Evolutionary conservation across 305 asterid species (phyloP).

Genomic region (Withania somnifera): DNA sequence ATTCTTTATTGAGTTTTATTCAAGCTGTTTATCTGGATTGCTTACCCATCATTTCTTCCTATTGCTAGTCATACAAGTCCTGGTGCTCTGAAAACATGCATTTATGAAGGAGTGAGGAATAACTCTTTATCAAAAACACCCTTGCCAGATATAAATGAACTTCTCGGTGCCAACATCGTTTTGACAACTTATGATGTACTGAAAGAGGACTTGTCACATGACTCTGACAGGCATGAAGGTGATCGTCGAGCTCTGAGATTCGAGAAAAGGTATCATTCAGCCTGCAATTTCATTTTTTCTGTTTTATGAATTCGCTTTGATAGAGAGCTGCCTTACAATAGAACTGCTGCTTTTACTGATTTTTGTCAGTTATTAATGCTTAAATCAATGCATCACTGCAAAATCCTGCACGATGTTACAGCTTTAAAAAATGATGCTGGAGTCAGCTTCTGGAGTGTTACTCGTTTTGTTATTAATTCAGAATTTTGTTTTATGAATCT

Average conservation of each 20-base stretch:
- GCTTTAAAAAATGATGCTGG: background rate
- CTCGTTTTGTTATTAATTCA: background rate
- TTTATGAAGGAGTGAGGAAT: slow-evolving; percentile 71
- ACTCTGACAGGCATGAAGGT: slow-evolving; percentile 89
- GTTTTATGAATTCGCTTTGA: background rate
- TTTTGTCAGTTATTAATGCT: background rate
- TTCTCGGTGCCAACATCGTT: slow-evolving; percentile 71
- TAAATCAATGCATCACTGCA: background rate
- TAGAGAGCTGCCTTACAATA: background rate
- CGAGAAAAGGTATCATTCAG: slow-evolving; percentile 50
- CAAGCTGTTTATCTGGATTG: slow-evolving; percentile 4
- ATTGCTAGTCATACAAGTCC: slow-evolving; percentile 73
- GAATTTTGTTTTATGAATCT: background rate
- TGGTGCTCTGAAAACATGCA: slow-evolving; percentile 52
- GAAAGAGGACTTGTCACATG: slow-evolving; percentile 92
- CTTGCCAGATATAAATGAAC: slow-evolving; percentile 48
- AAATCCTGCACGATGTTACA: background rate
- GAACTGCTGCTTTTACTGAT: background rate
- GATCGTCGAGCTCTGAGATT: slow-evolving; percentile 86
- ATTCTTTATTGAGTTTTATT: background rate
- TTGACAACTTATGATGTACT: slow-evolving; percentile 90
- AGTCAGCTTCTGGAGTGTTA: background rate
- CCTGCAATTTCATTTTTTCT: background rate
- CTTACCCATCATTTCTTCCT: slow-evolving; percentile 17
- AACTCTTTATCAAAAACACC: slow-evolving; percentile 46